Base-by-base conservation (phyloP, 2,329 filamentous ascomycete species). In the Fusarium keratoplasticum region DNA sequence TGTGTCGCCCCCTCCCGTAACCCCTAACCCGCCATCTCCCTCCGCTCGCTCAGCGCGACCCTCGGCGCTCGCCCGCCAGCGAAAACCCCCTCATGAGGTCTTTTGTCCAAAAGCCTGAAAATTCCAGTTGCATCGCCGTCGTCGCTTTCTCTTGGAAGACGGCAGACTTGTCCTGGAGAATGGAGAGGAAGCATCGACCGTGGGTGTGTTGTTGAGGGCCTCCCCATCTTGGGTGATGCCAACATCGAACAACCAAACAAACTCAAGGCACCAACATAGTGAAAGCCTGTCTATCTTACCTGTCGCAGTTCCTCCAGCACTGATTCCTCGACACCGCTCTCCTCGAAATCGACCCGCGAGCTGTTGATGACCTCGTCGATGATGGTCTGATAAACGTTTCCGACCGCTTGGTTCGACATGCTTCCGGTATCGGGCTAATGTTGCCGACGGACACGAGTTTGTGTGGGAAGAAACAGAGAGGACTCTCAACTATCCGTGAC, bases 341-440 rank as follows among this genome's bases (percentile, higher is more conserved):
- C 96, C 83, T 99, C 96, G 82, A 99, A 98, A 84, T 98, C 96
- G 80, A 96, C 94, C 80, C 94, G 90, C 80, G 96, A 98, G 76
- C 94, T 93, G 78, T 96, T 93, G 84, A 98, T 94, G 82, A 99
- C 95, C 85, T 96, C 94, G 72, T 92, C 88, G 81, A 94, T 94
- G 83, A 94, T 92, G 79, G 88, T 86, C 83, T 92, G 88, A 84
- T 98, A 99, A 80, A 98, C 92, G 76, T 86, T 85, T 80, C 96
- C 96, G 86, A 91, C 89, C 18, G 85, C 84, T 55, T 82, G 79
- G 82, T 91, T 91, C 68, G 89, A 91, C 89, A 91, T 91, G 67
- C 73, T 86, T 59, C 27, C 62, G 25, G 60, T 72, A 66, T 66
- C 66, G 60, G 25, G 47, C 35, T 63, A 60, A 64, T 50, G 52